These are phyloP conservation scores for Umbilicus rupestris DNA, from an alignment of 164 flowering plant species.

Conservation along the genomic window DNA sequence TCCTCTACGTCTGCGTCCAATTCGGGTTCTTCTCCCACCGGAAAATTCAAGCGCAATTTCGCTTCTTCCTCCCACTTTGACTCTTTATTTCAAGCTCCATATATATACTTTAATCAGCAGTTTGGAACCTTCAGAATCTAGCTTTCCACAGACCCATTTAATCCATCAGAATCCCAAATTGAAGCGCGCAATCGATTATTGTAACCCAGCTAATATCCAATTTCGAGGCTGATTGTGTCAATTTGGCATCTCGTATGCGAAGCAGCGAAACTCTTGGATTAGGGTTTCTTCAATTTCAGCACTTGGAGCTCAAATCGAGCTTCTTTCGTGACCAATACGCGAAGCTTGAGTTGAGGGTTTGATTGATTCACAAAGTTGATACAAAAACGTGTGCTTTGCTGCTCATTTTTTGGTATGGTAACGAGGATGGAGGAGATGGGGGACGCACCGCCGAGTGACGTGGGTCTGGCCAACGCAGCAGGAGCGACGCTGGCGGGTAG, in stretches of 20 bases:
- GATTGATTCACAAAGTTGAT: not conserved
- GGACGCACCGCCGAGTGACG: not conserved
- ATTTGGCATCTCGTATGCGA: not conserved
- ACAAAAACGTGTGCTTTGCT: not conserved
- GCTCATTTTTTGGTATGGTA: not conserved
- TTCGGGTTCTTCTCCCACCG: slow-evolving; percentile 1
- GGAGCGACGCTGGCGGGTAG: slow-evolving; percentile 34
- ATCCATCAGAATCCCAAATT: not conserved
- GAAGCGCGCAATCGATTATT: too few relatives aligned
- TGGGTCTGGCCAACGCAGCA: slow-evolving; percentile 9
- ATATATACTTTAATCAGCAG: not conserved
- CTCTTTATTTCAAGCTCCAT: not conserved
- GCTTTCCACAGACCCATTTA: not conserved
- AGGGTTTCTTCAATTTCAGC: too few relatives aligned
- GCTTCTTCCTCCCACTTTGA: not conserved
- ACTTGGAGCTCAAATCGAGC: not conserved
- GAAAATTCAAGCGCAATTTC: not conserved
- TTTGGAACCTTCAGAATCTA: not conserved
- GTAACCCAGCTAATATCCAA: not conserved
- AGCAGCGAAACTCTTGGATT: not conserved
- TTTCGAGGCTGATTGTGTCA: not conserved
- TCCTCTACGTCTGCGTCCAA: slow-evolving; percentile 3
- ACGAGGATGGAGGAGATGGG: slow-evolving; percentile 3
- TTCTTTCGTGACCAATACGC: not conserved
- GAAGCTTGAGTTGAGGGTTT: not conserved